These are phyloP conservation scores for Trichoderma afroharzianum DNA, from an alignment of 2,329 filamentous ascomycete genomes.

Conservation along the genomic window DNA sequence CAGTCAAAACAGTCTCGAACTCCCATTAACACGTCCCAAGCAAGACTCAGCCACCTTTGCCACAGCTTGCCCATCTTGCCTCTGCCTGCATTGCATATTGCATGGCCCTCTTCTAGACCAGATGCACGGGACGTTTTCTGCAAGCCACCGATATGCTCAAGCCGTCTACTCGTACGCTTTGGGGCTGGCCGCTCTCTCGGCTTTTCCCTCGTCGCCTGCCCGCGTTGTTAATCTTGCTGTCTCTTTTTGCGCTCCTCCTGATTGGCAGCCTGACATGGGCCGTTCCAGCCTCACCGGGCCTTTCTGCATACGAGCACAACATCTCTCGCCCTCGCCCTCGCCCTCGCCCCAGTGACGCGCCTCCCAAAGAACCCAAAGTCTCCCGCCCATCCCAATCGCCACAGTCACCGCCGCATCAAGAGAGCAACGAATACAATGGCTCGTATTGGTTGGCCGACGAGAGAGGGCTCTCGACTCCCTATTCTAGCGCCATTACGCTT, in stretches of 20 bases:
- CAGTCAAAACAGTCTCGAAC: background rate
- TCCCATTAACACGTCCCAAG: no score
- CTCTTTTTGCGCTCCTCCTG: constrained; percentile 52
- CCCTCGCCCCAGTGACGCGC: constrained; percentile 37
- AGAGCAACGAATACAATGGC: constrained; percentile 73
- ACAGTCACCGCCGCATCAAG: constrained; percentile 69
- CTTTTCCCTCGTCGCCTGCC: constrained; percentile 52
- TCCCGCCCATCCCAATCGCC: constrained; percentile 66
- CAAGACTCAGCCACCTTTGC: background rate
- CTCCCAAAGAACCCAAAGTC: constrained; percentile 41
- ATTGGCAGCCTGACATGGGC: constrained; percentile 49
- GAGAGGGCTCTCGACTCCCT: constrained; percentile 81
- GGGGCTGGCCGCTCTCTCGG: constrained; percentile 48
- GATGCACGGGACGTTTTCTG: background rate
- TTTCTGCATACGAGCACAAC: constrained; percentile 50
- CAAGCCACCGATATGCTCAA: constrained; percentile 27
- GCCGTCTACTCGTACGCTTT: constrained; percentile 30
- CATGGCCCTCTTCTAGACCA: background rate
- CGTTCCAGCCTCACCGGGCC: constrained; percentile 45
- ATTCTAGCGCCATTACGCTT: constrained; percentile 74
- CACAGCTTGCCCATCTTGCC: background rate
- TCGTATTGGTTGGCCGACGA: constrained; percentile 84
- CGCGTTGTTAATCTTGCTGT: constrained; percentile 48
- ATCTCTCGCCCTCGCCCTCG: constrained; percentile 47
- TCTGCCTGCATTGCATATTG: background rate